Evolutionary conservation across 306 rosid species (phyloP), one percentile per base, ranked within the genome.

Genomic region (Citrullus mucosospermus): DNA sequence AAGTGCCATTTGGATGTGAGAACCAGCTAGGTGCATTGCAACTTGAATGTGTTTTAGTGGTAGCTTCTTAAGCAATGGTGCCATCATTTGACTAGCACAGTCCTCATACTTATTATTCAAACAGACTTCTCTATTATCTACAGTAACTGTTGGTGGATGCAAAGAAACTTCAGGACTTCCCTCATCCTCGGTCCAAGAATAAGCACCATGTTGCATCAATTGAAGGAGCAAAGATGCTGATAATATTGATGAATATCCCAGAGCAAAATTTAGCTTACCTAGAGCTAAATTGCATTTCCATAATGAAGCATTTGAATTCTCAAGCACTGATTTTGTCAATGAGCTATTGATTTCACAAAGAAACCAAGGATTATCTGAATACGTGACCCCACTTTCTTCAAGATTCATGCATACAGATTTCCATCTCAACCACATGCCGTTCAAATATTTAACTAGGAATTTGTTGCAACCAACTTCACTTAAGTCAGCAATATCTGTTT

Each of bases 21-120:
- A 81, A 83, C 98, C 98, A 78, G 90, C 89, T 46, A 89, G 77
- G 82, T 86, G 85, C 69, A 86, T 82, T 74, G 93, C 98, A 84
- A 94, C 82, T 83, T 87, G 89, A 85, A 86, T 80, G 78, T 85
- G 83, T 79, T 86, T 88, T 81, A 86, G 89, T 2, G 97, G 95
- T 81, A 94, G 88, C 85, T 84, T 84, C 84, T 85, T 78, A 80
- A 90, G 85, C 78, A 91, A 80, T 79, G 78, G 22, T 82, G 78
- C 80, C 67, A 87, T 82, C 82, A 88, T 61, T 75, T 79, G 82
- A 80, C 78, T 84, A 86, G 87, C 78, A 83, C 73, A 80, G 81
- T 8, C 22, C 69, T 81, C 87, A 81, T 86, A 89, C 58, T 78
- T 86, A 46, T 75, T 39, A 57, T 50, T 86, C 86, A 79, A 81